These are phyloP conservation scores for Pyrenochaeta sp. DNA, from an alignment of 2,329 filamentous ascomycete genomes.

Conservation along the genomic window DNA sequence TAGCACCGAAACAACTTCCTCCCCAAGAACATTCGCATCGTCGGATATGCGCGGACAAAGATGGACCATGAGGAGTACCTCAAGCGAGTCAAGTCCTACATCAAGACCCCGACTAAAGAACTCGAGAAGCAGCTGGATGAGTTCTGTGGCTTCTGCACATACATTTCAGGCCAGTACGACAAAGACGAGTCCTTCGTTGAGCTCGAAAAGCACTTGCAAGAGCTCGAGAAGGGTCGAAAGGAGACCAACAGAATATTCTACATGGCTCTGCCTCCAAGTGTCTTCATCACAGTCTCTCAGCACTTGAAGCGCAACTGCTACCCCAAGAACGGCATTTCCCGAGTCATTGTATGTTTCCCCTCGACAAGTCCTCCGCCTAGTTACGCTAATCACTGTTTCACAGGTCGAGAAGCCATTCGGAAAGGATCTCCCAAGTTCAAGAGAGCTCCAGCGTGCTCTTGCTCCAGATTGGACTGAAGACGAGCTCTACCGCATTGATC, in stretches of 20 bases:
- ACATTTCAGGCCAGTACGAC: conserved; percentile 97
- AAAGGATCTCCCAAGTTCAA: conserved; percentile 92
- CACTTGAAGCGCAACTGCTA: conserved; percentile 98
- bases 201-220: conserved; percentile 84
- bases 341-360: conserved; percentile 78
- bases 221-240: conserved; percentile 80
- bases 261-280: conserved; percentile 97
- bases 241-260: conserved; percentile 96
- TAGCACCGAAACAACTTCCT: conserved; percentile 99
- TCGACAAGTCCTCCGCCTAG: conserved; percentile 6
- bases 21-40: conserved; percentile 91
- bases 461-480: conserved; percentile 99
- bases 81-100: conserved; percentile 93
- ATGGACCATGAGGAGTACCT: conserved; percentile 98
- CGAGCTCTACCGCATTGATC: conserved; percentile 98
- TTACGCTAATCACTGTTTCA: conserved; percentile 23
- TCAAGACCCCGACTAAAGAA: conserved; percentile 98
- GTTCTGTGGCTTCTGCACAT: conserved; percentile 87
- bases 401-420: conserved; percentile 99
- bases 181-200: conserved; percentile 91
- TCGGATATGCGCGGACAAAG: conserved; percentile 99
- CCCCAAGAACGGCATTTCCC: conserved; percentile 85
- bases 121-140: conserved; percentile 93
- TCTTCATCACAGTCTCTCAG: conserved; percentile 97
- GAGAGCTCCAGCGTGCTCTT: conserved; percentile 91